Evolutionary conservation across 1,284 basidiomycete species (phyloP).

Genomic region (Binderoboletus segoi): DNA sequence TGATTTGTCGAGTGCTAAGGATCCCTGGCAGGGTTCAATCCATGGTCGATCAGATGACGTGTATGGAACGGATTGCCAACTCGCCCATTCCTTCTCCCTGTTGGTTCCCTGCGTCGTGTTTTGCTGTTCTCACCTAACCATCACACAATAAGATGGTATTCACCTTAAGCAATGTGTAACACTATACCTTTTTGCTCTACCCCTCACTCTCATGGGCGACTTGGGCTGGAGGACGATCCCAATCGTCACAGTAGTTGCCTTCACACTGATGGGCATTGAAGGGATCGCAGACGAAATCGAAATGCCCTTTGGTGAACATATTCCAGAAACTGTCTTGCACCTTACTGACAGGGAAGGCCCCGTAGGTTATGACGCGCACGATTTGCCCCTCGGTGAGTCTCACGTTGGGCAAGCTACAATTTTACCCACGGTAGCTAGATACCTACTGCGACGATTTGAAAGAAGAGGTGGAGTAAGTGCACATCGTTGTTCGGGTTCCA

Average conservation of each 20-base stretch:
- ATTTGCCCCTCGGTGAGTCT: constrained; percentile 68
- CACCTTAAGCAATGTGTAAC: constrained; percentile 94
- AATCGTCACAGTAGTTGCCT: constrained; percentile 81
- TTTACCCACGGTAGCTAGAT: constrained; percentile 46
- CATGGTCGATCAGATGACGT: constrained; percentile 83
- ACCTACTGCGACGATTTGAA: constrained; percentile 83
- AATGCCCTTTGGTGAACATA: constrained; percentile 75
- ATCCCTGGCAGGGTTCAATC: constrained; percentile 56
- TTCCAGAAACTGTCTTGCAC: background rate
- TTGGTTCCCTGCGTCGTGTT: constrained; percentile 34
- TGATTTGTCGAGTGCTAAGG: constrained; percentile 14
- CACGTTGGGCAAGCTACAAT: background rate
- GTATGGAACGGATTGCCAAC: constrained; percentile 85
- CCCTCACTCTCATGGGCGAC: constrained; percentile 79
- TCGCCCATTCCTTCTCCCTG: constrained; percentile 81
- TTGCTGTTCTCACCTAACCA: constrained; percentile 2
- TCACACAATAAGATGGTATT: constrained; percentile 61
- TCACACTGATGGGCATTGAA: constrained; percentile 92
- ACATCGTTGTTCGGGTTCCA: background rate
- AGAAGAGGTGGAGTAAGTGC: constrained; percentile 73
- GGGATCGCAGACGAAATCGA: constrained; percentile 92
- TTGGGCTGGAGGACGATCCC: constrained; percentile 81
- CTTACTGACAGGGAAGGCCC: constrained; percentile 1
- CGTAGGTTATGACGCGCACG: constrained; percentile 59
- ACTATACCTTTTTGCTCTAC: constrained; percentile 84